A percentile compares a stretch with the other conserved stretches of the same genome.
These are phyloP conservation scores for Picea abies DNA, from an alignment of 83 land plant species.

Conservation along the genomic window DNA sequence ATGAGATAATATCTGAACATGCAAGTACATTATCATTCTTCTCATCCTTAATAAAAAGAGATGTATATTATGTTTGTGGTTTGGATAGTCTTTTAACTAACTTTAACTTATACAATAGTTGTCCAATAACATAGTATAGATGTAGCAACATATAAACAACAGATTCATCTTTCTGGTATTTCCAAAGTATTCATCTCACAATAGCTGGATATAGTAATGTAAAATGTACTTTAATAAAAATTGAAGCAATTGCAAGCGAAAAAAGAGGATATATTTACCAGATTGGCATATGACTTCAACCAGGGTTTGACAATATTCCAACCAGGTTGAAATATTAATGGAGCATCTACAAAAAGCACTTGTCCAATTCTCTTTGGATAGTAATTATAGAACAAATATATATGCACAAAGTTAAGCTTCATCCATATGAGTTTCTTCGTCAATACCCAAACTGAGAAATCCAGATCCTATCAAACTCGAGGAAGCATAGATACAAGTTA, in stretches of 20 bases:
- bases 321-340: slow-evolving; percentile 81
- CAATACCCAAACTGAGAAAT: neutral
- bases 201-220: neutral
- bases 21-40: too few relatives aligned
- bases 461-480: neutral
- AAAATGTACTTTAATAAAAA: neutral
- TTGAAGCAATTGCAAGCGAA: neutral
- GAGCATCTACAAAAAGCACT: slow-evolving; percentile 89
- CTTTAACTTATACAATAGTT: neutral
- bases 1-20: too few relatives aligned
- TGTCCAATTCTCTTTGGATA: slow-evolving; percentile 90
- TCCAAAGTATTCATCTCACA: neutral
- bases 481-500: neutral
- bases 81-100: neutral
- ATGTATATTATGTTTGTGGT: too few relatives aligned
- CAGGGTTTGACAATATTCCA: slow-evolving; percentile 87
- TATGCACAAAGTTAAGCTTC: slow-evolving; percentile 39
- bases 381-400: slow-evolving; percentile 88
- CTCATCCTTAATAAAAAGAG: too few relatives aligned
- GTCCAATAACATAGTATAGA: neutral
- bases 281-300: slow-evolving; percentile 80
- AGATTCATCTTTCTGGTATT: neutral
- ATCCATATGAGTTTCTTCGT: neutral
- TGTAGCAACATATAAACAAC: too few relatives aligned
- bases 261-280: slow-evolving; percentile 51